Evolutionary conservation across 805 yeast species (phyloP), one percentile per base, ranked within the genome.

Genomic region (Monosporozyma servazzii): DNA sequence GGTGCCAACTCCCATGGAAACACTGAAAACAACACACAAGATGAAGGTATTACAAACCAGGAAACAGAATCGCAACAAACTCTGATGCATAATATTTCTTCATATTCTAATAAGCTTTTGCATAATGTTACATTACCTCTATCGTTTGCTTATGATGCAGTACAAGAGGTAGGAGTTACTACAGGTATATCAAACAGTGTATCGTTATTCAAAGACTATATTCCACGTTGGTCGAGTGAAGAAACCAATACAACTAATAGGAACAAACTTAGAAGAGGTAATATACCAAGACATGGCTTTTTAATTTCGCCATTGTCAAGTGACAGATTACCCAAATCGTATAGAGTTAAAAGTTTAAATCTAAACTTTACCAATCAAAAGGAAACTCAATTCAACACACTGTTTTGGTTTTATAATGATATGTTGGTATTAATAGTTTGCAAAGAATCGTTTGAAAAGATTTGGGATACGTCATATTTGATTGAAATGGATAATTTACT

Each of bases 131-230:
- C 67, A 3, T 51, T 66, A 18, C 71, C 71, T 3, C 53, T 67
- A 20, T 51, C 65, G 0, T 62, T 67, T 50, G 66, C 71, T 29
- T 63, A 62, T 40, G 71, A 67, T 51, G 63, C 68, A 2, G 58
- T 66, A n/a, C 68, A 65, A 45, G 71, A 67, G 47, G 63, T 67
- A 18, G 67, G 71, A 11, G 48, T 53, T 3, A 65, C 68, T 39
- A 61, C 69, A 0, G 71, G 71, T 1, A 58, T 67, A 4, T 57
- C 68, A 3, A 57, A 52, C 33, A 66, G 68, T 51, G 54, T 66
- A 44, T 64, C 68, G 1, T 49, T 62, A 23, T 51, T 66, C 11
- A 58, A 60, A 44, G 59, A 58, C 46, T 64, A 63, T 51, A 53
- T 66, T 6, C 69, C 71, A 2, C 54, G 40, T 18, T 59, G 62